A percentile compares a stretch with the other conserved stretches of the same genome.
These are phyloP conservation scores for Penicillium maclennaniae DNA, from an alignment of 495 filamentous ascomycete species.

Conservation along the genomic window DNA sequence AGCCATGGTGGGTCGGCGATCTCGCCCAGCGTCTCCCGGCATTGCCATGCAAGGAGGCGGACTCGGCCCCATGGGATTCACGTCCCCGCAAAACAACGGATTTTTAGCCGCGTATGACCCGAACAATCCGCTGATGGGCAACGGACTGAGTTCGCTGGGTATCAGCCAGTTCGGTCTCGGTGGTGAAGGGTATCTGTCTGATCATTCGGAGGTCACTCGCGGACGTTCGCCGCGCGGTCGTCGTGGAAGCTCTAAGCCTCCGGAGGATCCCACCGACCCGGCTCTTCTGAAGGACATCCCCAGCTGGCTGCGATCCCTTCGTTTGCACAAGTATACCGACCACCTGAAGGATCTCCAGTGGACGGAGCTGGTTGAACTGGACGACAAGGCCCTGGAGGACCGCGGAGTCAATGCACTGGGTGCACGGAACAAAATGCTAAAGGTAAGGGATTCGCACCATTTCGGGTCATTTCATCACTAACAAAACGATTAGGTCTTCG, in stretches of 20 bases:
- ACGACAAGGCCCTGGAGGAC: slow-evolving; percentile 90
- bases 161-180: slow-evolving; percentile 71
- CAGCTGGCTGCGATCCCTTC: slow-evolving; percentile 88
- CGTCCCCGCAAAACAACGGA: slow-evolving; percentile 91
- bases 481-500: slow-evolving; percentile 63
- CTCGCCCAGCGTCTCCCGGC: slow-evolving; percentile 89
- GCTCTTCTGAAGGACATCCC: slow-evolving; percentile 91
- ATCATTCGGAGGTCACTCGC: slow-evolving; percentile 84
- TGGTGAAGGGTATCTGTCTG: slow-evolving; percentile 87
- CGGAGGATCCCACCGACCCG: slow-evolving; percentile 94
- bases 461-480: slow-evolving; percentile 3
- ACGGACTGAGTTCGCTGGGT: slow-evolving; percentile 65
- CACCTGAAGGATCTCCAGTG: slow-evolving; percentile 96
- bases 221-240: slow-evolving; percentile 91
- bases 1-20: slow-evolving; percentile 73
- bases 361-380: slow-evolving; percentile 87
- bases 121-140: slow-evolving; percentile 66
- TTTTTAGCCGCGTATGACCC: slow-evolving; percentile 88
- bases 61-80: slow-evolving; percentile 68
- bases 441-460: slow-evolving; percentile 51
- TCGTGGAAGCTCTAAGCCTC: slow-evolving; percentile 92
- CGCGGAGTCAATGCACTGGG: slow-evolving; percentile 93
- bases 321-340: slow-evolving; percentile 98
- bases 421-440: slow-evolving; percentile 95
- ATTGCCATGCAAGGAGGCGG: slow-evolving; percentile 71